Evolutionary conservation across 2,329 filamentous ascomycete species (phyloP), one percentile per base, ranked within the genome.

Genomic region (Kalaharituber pfeilii): DNA sequence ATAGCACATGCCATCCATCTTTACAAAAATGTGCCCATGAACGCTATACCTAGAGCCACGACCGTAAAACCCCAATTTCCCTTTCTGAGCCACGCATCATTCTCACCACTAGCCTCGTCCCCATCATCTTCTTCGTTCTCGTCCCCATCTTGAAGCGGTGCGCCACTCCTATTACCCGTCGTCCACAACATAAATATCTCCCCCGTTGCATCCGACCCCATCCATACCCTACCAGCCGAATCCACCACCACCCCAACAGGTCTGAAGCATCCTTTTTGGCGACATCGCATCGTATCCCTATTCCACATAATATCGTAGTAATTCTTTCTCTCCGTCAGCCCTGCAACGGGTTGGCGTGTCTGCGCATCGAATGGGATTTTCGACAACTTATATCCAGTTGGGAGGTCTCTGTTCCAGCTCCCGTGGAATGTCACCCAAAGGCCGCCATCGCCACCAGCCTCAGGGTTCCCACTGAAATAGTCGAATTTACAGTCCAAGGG

Each of bases 401-500:
- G 67, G 2, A 62, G 63, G 18, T 64, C 62, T 22, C 39, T 67
- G 69, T 67, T 65, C 80, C 82, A 86, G 66, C 77, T 81, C 13
- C 83, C 82, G 66, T 85, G 82, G 67, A 86, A 84, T 0, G 78
- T 72, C 18, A 87, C 69, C 74, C 30, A 76, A 76, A 39, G 72
- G 67, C 0, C 50, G 44, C 50, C 28, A n/a, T 25, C 50, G 11
- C 22, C 28, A 8, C 29, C 50, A 51, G 25, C 18, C 28, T 27
- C 15, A n/a, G n/a, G n/a, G 9, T 50, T 27, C 9, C 15, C 18
- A 1, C 20, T 25, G 22, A 30, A 51, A 2, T 70, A 63, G 58
- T 76, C 72, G 69, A 87, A 87, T 57, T 78, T 77, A 63, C 86
- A 76, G 59, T 85, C 81, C 0, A 86, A 69, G 0, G 84, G 84